Evolutionary conservation across 2,329 filamentous ascomycete genomes (phyloP).

Genomic region (Pseudogymnoascus destructans): DNA sequence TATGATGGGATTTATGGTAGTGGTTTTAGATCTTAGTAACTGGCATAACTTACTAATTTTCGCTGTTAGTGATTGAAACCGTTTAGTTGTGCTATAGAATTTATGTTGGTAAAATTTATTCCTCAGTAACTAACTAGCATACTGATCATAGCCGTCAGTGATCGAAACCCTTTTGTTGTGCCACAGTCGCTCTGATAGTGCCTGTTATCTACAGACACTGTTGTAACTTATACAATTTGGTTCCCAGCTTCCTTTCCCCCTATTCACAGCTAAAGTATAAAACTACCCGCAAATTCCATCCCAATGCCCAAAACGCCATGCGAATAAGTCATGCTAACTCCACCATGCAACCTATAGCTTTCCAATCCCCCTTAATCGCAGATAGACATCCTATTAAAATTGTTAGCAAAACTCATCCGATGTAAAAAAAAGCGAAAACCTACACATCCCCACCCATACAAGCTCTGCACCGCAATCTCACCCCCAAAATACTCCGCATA

Average conservation of each 20-base stretch:
- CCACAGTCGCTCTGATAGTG: background rate
- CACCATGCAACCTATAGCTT: conserved; percentile 18
- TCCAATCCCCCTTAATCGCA: conserved; percentile 50
- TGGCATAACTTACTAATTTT: too few relatives aligned
- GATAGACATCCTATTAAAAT: conserved; percentile 55
- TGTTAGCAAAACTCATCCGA: too few relatives aligned
- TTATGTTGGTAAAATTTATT: background rate
- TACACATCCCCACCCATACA: conserved; percentile 76
- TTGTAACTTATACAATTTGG: background rate
- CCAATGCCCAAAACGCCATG: background rate
- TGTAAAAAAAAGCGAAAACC: too few relatives aligned
- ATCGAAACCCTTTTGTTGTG: background rate
- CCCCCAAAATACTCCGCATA: conserved; percentile 98
- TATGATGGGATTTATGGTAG: background rate
- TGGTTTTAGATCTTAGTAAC: background rate
- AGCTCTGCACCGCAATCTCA: conserved; percentile 84
- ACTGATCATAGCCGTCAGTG: background rate
- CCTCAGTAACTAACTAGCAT: background rate
- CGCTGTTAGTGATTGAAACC: too few relatives aligned
- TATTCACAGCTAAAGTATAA: background rate
- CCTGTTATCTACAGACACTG: background rate
- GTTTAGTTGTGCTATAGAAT: background rate
- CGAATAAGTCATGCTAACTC: background rate
- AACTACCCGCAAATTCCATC: background rate
- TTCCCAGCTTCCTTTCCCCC: background rate